A percentile compares a stretch with the other conserved stretches of the same genome.
Conservation (phyloP, 192 early-diverging fungal species). For the Entrophospora sp. region DNA sequence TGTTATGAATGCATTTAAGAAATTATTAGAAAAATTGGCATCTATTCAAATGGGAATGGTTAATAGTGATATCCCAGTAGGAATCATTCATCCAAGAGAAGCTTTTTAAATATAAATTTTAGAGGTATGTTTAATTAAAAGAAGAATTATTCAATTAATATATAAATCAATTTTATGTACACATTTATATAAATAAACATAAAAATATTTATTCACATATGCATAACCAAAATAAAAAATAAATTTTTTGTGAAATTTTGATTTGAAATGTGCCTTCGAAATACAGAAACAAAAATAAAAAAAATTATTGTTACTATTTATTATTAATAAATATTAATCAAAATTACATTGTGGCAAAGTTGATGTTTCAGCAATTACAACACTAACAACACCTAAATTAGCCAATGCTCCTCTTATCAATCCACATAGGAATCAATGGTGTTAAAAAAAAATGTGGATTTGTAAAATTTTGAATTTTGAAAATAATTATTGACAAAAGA, state of each 20-base stretch:
- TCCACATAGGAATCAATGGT: slow-evolving; percentile 95
- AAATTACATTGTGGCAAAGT: slow-evolving; percentile 73
- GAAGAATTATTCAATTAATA: too few species aligned
- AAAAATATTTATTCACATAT: too few species aligned
- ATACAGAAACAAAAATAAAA: background rate
- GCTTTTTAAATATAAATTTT: too few species aligned
- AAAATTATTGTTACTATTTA: background rate
- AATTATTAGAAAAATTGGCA: slow-evolving; percentile 66
- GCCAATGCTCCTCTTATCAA: slow-evolving; percentile 89
- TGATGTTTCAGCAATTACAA: slow-evolving; percentile 83
- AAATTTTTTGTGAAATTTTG: slow-evolving; percentile 60
- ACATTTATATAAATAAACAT: too few species aligned
- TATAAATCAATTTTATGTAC: too few species aligned
- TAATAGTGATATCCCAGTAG: background rate
- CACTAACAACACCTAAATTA: slow-evolving; percentile 76
- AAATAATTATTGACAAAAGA: too few species aligned
- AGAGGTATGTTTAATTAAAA: too few species aligned
- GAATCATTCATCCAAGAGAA: too few species aligned
- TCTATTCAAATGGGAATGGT: slow-evolving; percentile 53
- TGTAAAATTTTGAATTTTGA: too few species aligned
- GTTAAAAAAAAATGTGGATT: slow-evolving; percentile 37
- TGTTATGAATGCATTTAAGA: slow-evolving; percentile 56
- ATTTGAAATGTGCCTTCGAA: slow-evolving; percentile 63
- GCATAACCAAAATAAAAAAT: too few species aligned
- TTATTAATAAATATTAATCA: background rate